Evolutionary conservation across 2,329 filamentous ascomycete species (phyloP), one percentile per base, ranked within the genome.

Genomic region (Aspergillus ruber): DNA sequence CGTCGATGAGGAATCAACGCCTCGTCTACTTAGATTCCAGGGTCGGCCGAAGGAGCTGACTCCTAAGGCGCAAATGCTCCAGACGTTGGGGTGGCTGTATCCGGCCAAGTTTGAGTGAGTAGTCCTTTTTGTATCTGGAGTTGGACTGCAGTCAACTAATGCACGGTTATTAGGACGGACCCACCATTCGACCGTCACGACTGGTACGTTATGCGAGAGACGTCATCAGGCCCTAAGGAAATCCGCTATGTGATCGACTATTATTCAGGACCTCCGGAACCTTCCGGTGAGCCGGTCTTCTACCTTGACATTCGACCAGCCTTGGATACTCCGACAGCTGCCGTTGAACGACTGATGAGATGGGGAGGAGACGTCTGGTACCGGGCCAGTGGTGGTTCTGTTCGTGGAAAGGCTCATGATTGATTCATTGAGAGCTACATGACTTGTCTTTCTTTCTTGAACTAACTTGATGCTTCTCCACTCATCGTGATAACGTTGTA

Each of bases 301-400:
- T 96, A 84, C 67, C 81, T 98, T 46, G 93, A 98, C 64, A 93
- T 98, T 17, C 80, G 93, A 53, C 93, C 93, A 1, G 93, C 93
- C 3, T 72, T 95, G 38, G 83, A 86, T 66, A 88, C 88, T 0
- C 90, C 90, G 3, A 84, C 81, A 1, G 85, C 85, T 21, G 86
- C 89, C 0, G 81, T 84, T 3, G 93, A 97, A 74, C 80, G 93
- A 44, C 70, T 90, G 51, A 82, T 96, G 64, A 77, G 90, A 61
- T 97, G 90, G 88, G 86, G 90, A 44, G 90, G 88, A 8, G 91
- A 97, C 69, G 80, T 95, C 7, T 98, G 93, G 93, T 95, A 88
- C 83, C 83, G 81, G 56, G 90, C 90, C 0, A 88, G 82, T 46
- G 90, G 90, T 0, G 88, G 83, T 10, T 80, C 79, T 47, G 82